Percentiles rank a stretch among this genome's conserved stretches.
Evolutionary conservation across 306 rosid genomes (phyloP).

Genomic region (Carpinus fangiana): DNA sequence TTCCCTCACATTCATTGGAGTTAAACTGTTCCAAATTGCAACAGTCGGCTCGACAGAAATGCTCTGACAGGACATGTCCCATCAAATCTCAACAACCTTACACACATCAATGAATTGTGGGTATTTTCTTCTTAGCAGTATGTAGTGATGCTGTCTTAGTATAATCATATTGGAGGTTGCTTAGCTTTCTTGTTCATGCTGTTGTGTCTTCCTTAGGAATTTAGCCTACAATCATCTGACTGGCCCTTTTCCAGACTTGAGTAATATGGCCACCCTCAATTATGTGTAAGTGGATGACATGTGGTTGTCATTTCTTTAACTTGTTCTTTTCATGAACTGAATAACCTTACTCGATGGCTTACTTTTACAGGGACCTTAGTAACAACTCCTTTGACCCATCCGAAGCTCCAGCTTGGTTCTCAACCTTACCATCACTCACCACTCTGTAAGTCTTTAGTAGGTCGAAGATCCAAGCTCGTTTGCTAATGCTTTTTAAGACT

Average conservation of each 20-base stretch:
- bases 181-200: neutral
- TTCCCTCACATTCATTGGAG: conserved; percentile 12
- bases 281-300: conserved; percentile 65
- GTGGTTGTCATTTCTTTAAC: conserved; percentile 9
- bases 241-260: conserved; percentile 76
- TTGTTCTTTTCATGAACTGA: conserved; percentile 23
- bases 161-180: conserved; percentile 6
- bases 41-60: conserved; percentile 97
- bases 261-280: conserved; percentile 59
- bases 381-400: conserved; percentile 73
- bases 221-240: conserved; percentile 60
- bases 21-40: conserved; percentile 26
- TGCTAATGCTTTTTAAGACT: no score
- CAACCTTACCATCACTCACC: conserved; percentile 61
- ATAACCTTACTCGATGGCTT: conserved; percentile 12
- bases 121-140: conserved; percentile 31
- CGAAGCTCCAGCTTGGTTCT: conserved; percentile 77
- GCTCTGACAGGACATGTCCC: conserved; percentile 65
- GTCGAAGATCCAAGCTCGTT: neutral
- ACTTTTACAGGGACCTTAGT: conserved; percentile 73
- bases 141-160: neutral
- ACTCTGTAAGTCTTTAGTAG: conserved; percentile 67
- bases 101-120: conserved; percentile 68
- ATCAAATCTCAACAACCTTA: conserved; percentile 64
- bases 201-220: conserved; percentile 56